Percentiles rank a stretch among this genome's conserved stretches.
These are phyloP conservation scores for Sugiyamaella boreocaroliniensis DNA, from an alignment of 805 yeast species.

Conservation along the genomic window DNA sequence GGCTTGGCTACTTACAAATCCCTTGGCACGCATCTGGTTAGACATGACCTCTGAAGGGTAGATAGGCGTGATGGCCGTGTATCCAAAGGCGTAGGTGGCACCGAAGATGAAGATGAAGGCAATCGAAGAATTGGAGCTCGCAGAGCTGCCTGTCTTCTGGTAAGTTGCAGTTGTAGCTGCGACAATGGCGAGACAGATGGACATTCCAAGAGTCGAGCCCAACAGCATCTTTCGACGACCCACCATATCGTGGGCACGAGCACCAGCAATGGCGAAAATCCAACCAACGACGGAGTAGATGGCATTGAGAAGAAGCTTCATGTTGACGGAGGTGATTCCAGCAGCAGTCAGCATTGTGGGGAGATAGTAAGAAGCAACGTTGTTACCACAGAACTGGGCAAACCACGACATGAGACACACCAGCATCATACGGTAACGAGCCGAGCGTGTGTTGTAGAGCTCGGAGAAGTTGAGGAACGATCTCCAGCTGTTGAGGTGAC, in stretches of 20 bases:
- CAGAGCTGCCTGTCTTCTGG: conserved; percentile 14
- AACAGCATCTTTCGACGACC: conserved; percentile 29
- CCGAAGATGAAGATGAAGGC: conserved; percentile 13
- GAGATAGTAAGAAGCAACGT: conserved; percentile 10
- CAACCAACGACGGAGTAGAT: conserved; percentile 9
- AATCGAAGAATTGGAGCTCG: conserved; percentile 21
- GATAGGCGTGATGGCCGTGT: conserved; percentile 32
- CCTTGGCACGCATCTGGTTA: conserved; percentile 27
- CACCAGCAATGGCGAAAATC: conserved; percentile 15
- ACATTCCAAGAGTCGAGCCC: conserved; percentile 20
- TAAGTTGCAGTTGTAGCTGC: conserved; percentile 25
- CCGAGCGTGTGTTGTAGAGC: conserved; percentile 8
- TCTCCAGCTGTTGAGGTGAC: conserved; percentile 8
- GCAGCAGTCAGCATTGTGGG: conserved; percentile 12
- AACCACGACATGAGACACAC: conserved; percentile 12
- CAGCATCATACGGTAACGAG: conserved; percentile 9
- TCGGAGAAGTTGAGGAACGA: conserved; percentile 7
- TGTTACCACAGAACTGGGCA: conserved; percentile 13
- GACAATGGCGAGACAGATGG: conserved; percentile 22
- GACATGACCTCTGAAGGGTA: conserved; percentile 26
- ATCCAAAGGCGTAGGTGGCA: conserved; percentile 20
- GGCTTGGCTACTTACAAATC: conserved; percentile 2
- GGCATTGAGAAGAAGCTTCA: conserved; percentile 8
- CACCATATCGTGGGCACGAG: conserved; percentile 22
- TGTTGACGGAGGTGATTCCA: conserved; percentile 5